Base-by-base conservation (phyloP, 225 moss, liverwort and hornwort species). In the Bryoerythrophyllum caledonicum region DNA sequence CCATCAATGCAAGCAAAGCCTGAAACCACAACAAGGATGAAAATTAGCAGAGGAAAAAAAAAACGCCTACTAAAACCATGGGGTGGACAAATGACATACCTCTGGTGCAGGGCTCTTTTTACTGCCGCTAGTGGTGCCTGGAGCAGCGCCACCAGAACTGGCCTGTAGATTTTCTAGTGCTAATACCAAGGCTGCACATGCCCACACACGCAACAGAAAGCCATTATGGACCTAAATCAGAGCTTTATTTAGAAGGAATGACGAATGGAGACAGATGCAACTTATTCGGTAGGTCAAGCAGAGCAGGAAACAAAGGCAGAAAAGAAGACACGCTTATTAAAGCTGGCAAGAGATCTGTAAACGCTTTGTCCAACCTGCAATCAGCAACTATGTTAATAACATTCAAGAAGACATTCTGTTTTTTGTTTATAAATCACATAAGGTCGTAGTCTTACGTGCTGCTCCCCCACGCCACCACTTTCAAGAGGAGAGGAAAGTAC, bases 261-360 rank as follows among this genome's bases (percentile, higher is more conserved):
- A 63, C n/a, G n/a, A n/a, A 23, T 32, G 23, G 0, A 30, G 27
- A 43, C 65, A 64, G 43, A 28, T 15, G 40, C 60, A 11, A 69
- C 93, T 79, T 89, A 97, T 94, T 89, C 74, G 97, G 97, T 56
- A 95, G 71, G 82, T 99, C 97, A 37, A 99, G 88, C 78, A 99
- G 81, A 73, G 97, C 95, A 48, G 95, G 93, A 81, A 99, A 95
- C 44, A 99, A 74, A 49, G 95, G 90, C 15, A 99, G 83, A 60
- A 95, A 95, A 24, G 97, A 99, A 40, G 93, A 84, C 43, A 79
- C 93, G 69, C 85, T 91, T 68, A 95, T 86, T 63, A 95, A 69
- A 74, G 90, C 82, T 64, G 95, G 95, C 63, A 99, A 75, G 59
- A 99, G 85, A 80, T 95, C 80, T 76, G 83, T 74, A 54, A 95